phyloP scores from a whole-genome alignment of 139 green algal species.

The Chlamydomonas schloesseri region DNA sequence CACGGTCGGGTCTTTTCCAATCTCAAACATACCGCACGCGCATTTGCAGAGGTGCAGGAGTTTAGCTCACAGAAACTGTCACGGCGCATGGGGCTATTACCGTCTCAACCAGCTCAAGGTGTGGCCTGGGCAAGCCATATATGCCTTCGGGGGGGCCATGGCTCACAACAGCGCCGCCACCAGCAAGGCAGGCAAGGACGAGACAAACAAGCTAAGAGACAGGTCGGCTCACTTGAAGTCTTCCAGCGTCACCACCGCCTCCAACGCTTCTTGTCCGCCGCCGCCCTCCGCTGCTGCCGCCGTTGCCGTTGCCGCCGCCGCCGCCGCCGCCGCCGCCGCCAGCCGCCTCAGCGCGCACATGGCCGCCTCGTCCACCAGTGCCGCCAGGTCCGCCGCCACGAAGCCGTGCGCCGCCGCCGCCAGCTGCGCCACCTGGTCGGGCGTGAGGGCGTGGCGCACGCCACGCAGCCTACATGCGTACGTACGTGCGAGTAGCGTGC shows the following conservation, averaged over 20 bases:
- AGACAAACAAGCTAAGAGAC: too few relatives aligned
- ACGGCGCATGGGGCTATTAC: too few relatives aligned
- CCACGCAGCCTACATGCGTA: slow-evolving; percentile 40
- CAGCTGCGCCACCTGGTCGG: slow-evolving; percentile 72
- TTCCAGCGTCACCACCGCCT: slow-evolving; percentile 46
- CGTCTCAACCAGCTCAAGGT: too few relatives aligned
- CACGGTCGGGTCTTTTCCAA: too few relatives aligned
- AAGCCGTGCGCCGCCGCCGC: slow-evolving; percentile 80
- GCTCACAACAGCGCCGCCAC: too few relatives aligned
- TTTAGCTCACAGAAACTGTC: too few relatives aligned
- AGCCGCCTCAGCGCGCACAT: slow-evolving; percentile 69
- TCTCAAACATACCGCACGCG: too few relatives aligned
- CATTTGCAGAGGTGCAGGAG: too few relatives aligned
- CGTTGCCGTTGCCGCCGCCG: not conserved
- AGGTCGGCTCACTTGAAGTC: slow-evolving; percentile 56
- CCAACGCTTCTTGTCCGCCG: not conserved
- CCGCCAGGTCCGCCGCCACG: slow-evolving; percentile 85
- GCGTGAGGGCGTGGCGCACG: slow-evolving; percentile 57
- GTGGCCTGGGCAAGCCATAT: too few relatives aligned
- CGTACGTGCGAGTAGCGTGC: too few relatives aligned
- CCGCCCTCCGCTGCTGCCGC: not conserved
- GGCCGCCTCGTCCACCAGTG: slow-evolving; percentile 82
- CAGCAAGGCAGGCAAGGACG: too few relatives aligned
- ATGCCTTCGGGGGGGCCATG: too few relatives aligned
- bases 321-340: slow-evolving; percentile 10